Base-by-base conservation (phyloP, 1,139 yeast species). In the Protomyces macrosporus region DNA sequence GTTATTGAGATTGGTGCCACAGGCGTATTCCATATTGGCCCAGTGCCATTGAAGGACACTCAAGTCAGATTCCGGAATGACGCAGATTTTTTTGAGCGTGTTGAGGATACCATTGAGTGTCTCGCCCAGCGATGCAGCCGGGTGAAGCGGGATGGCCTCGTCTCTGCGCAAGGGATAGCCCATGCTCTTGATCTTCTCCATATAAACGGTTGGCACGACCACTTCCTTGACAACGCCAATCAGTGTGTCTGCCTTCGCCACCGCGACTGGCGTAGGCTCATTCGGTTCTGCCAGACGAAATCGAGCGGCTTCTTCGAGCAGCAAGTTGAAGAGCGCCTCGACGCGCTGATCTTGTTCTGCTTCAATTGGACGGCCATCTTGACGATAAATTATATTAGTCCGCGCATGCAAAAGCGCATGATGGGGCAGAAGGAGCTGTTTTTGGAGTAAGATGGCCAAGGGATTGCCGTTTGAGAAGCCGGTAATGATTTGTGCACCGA, bases 391-490 rank as follows among this genome's bases (percentile, higher is more conserved):
- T 63, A 72, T 71, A 45, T 77, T 66, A 7, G 70, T 75, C 9
- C 70, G 67, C 6, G 74, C 72, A 6, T 74, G 72, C 30, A 75
- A 73, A 30, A 77, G 69, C 6, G 76, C 72, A 3, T 74, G 73
- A 12, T 76, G 73, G 1, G 78, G 79, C 4, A 77, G 68, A 2
- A 78, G 79, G 3, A 78, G 72, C 69, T 78, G 81, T 42, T 79
- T 71, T 7, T 79, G 71, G 39, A 76, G 69, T 12, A 78, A 68
- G 6, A 75, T 74, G 1, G 78, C 76, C 56, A 78, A 68, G 1
- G 80, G 81, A 63, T 78, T 78, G 0, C 81, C 81, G 51, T 75
- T 73, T 14, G 78, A 78, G 61, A 74, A 77, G 0, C 81, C 81
- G 66, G 75, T 72, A 16, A 78, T 71, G 16, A 78, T 70, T 42